Percentiles rank a stretch among this genome's conserved stretches.
Evolutionary conservation across 345 rosid species (phyloP).

Genomic region (Mangifera indica): DNA sequence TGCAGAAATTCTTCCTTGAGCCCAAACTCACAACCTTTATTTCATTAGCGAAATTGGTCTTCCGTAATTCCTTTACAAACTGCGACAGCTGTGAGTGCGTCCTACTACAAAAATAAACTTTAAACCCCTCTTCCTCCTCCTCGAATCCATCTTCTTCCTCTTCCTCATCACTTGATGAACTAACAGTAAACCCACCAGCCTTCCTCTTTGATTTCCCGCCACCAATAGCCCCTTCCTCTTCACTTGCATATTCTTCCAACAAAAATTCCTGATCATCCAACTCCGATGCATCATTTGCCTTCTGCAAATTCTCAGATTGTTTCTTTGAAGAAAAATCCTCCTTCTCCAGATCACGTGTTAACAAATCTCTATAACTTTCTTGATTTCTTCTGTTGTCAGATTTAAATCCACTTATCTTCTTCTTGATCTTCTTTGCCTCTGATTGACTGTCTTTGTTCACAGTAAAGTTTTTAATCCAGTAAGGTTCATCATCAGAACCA

Average conservation of each 20-base stretch:
- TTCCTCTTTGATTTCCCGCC: constrained; percentile 53
- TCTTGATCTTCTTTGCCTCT: constrained; percentile 32
- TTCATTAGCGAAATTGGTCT: constrained; percentile 55
- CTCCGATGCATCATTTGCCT: constrained; percentile 35
- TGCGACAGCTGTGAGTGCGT: constrained; percentile 95
- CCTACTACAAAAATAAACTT: constrained; percentile 85
- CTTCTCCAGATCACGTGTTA: constrained; percentile 24
- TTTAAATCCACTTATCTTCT: constrained; percentile 29
- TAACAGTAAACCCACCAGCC: constrained; percentile 33
- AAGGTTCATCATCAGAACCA: constrained; percentile 69
- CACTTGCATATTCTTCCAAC: constrained; percentile 84
- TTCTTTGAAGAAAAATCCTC: constrained; percentile 22
- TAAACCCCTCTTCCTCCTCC: constrained; percentile 41
- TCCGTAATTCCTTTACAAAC: constrained; percentile 75
- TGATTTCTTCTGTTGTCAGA: constrained; percentile 28
- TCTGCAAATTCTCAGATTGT: constrained; percentile 22
- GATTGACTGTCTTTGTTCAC: constrained; percentile 24
- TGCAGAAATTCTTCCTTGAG: constrained; percentile 83
- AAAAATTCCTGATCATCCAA: constrained; percentile 57
- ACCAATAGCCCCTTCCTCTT: constrained; percentile 50
- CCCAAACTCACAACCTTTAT: constrained; percentile 70
- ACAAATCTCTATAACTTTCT: constrained; percentile 20
- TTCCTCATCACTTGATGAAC: constrained; percentile 71
- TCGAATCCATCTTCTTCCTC: constrained; percentile 35
- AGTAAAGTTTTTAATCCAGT: constrained; percentile 73